These are phyloP conservation scores for Coemansia sp. DNA, from an alignment of 192 early-diverging fungal species.

Conservation along the genomic window DNA sequence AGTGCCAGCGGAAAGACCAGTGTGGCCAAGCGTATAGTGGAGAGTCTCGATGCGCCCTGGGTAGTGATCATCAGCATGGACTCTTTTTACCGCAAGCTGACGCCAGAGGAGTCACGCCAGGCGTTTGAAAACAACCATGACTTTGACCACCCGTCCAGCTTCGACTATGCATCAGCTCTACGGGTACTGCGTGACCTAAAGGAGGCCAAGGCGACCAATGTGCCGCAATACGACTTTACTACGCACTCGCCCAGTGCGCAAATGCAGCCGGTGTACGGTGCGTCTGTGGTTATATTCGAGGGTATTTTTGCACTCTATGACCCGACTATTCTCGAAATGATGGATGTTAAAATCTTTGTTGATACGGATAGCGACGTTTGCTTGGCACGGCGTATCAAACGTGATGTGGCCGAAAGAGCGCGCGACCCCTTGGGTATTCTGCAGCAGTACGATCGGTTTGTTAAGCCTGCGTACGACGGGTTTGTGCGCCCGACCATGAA, in stretches of 20 bases:
- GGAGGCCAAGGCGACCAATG: constrained; percentile 69
- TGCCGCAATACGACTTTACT: constrained; percentile 90
- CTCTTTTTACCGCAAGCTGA: constrained; percentile 88
- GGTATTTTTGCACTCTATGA: constrained; percentile 97
- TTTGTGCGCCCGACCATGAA: constrained; percentile 90
- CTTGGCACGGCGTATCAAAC: constrained; percentile 79
- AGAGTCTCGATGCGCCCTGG: constrained; percentile 74
- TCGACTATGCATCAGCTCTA: constrained; percentile 76
- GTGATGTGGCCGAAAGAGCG: constrained; percentile 87
- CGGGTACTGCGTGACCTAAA: constrained; percentile 73
- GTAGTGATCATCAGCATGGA: constrained; percentile 94
- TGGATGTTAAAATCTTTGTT: constrained; percentile 91
- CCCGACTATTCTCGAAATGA: constrained; percentile 68
- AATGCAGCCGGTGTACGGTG: constrained; percentile 78
- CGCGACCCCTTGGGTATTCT: constrained; percentile 84
- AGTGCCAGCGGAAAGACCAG: constrained; percentile 85
- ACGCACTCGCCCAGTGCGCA: constrained; percentile 73
- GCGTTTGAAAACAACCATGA: constrained; percentile 75
- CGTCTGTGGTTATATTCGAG: constrained; percentile 95
- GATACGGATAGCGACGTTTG: constrained; percentile 94
- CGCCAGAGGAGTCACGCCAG: constrained; percentile 62
- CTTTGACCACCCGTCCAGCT: constrained; percentile 91
- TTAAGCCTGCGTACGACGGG: constrained; percentile 92
- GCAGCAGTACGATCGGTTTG: constrained; percentile 87
- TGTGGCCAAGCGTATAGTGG: constrained; percentile 69